These are phyloP conservation scores for Astragalus membranaceus DNA, from an alignment of 306 rosid genomes.

Conservation along the genomic window DNA sequence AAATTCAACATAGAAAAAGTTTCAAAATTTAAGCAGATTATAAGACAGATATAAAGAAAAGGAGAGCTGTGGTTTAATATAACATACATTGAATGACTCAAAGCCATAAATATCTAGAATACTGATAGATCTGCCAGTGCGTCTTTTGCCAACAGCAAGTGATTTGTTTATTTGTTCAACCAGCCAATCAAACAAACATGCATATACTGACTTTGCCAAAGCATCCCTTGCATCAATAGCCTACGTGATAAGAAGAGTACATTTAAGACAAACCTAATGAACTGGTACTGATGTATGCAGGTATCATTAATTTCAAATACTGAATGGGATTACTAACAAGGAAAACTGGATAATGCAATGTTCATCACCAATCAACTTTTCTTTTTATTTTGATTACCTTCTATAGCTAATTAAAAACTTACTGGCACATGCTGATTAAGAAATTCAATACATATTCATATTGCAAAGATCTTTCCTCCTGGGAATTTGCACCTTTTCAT, in stretches of 20 bases:
- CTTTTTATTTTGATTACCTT: neutral
- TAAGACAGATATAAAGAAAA: neutral
- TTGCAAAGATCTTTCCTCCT: neutral
- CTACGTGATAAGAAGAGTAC: conserved; percentile 34
- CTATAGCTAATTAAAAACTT: neutral
- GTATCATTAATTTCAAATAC: neutral
- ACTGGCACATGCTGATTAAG: neutral
- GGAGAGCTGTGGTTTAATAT: conserved; percentile 10
- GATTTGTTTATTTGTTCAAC: conserved; percentile 97
- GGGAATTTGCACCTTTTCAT: neutral
- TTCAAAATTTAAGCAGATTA: conserved; percentile 5
- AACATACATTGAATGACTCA: conserved; percentile 92
- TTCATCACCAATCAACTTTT: neutral
- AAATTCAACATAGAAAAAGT: conserved; percentile 11
- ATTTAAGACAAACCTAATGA: neutral
- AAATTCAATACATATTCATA: conserved; percentile 1
- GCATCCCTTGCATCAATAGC: conserved; percentile 96
- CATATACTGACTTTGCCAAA: conserved; percentile 92
- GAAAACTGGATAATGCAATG: neutral
- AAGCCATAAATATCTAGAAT: conserved; percentile 98
- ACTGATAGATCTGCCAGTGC: conserved; percentile 97
- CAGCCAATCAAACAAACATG: conserved; percentile 92
- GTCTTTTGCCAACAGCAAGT: conserved; percentile 93
- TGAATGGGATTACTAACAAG: neutral
- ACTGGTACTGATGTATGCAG: neutral